phyloP scores from a whole-genome alignment of 192 early-diverging fungal species.

The Coemansia sp. region DNA sequence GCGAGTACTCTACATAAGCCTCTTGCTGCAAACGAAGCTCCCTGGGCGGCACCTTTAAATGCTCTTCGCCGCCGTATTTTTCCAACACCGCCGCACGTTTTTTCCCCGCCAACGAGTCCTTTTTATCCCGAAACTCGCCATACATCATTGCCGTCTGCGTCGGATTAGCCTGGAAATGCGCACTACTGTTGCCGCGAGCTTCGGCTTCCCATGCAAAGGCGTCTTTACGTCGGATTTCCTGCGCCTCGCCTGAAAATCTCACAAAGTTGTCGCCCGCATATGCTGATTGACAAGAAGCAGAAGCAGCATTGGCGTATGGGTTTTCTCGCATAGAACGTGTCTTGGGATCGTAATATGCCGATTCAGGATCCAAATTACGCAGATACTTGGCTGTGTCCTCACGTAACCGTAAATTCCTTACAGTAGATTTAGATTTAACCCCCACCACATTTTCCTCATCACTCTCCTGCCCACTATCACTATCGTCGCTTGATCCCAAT shows the following conservation, averaged over 20 bases:
- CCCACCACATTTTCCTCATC: slow-evolving; percentile 82
- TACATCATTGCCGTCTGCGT: slow-evolving; percentile 93
- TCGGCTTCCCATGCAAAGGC: slow-evolving; percentile 94
- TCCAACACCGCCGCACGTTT: slow-evolving; percentile 78
- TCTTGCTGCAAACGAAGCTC: slow-evolving; percentile 94
- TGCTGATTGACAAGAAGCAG: slow-evolving; percentile 8
- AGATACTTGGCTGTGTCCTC: slow-evolving; percentile 99
- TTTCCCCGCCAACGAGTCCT: slow-evolving; percentile 71
- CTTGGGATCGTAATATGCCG: slow-evolving; percentile 98
- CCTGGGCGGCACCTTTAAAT: slow-evolving; percentile 85
- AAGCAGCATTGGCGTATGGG: slow-evolving; percentile 72
- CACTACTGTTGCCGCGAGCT: slow-evolving; percentile 74
- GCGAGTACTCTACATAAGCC: slow-evolving; percentile 95
- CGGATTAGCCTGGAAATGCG: slow-evolving; percentile 93
- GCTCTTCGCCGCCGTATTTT: slow-evolving; percentile 94
- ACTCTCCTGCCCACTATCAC: slow-evolving; percentile 79
- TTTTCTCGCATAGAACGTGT: slow-evolving; percentile 99
- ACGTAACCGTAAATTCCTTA: slow-evolving; percentile 96
- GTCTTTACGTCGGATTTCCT: slow-evolving; percentile 80
- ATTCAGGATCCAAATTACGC: slow-evolving; percentile 90
- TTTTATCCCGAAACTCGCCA: slow-evolving; percentile 82
- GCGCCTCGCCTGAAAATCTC: slow-evolving; percentile 84
- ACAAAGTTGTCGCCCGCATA: slow-evolving; percentile 94
- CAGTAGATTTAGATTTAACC: slow-evolving; percentile 88
- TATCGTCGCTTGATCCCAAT: slow-evolving; percentile 65